Conservation (phyloP, 371 early-diverging fungal species). For the Mortierella sp. region DNA sequence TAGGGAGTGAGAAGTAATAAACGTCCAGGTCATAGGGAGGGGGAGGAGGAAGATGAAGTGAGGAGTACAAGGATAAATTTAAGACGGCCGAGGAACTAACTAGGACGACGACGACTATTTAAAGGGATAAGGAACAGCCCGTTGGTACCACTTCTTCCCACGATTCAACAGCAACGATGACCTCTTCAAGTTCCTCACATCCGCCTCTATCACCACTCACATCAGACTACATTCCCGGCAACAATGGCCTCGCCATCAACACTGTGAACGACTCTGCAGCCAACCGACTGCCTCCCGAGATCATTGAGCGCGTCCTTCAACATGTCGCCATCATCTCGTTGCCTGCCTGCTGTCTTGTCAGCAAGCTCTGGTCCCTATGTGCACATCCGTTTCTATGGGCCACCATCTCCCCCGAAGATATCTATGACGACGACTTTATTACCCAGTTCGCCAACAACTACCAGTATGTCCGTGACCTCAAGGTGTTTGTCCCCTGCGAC, state of each 20-base stretch:
- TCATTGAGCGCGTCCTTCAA: not conserved
- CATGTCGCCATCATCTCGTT: not conserved
- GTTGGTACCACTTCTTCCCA: not conserved
- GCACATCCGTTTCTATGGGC: not conserved
- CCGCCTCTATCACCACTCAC: not conserved
- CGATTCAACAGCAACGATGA: not conserved
- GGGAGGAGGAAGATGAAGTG: too few species aligned
- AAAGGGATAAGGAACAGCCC: too few species aligned
- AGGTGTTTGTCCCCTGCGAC: not conserved
- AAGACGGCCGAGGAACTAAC: too few species aligned
- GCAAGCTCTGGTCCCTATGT: not conserved
- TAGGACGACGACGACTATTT: too few species aligned
- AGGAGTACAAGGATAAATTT: too few species aligned
- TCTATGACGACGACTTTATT: conserved; percentile 6
- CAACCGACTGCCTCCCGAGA: not conserved
- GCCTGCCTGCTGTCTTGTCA: conserved; percentile 4
- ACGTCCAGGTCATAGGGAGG: too few species aligned
- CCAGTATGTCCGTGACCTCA: not conserved
- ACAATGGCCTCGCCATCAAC: not conserved
- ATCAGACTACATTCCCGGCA: not conserved
- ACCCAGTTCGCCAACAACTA: conserved; percentile 1
- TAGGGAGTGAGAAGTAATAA: too few species aligned
- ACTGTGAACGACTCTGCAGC: not conserved
- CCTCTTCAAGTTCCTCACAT: not conserved
- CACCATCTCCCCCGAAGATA: not conserved